Base-by-base conservation (phyloP, 1,284 basidiomycete genomes). In the Wolfiporia cocos region DNA sequence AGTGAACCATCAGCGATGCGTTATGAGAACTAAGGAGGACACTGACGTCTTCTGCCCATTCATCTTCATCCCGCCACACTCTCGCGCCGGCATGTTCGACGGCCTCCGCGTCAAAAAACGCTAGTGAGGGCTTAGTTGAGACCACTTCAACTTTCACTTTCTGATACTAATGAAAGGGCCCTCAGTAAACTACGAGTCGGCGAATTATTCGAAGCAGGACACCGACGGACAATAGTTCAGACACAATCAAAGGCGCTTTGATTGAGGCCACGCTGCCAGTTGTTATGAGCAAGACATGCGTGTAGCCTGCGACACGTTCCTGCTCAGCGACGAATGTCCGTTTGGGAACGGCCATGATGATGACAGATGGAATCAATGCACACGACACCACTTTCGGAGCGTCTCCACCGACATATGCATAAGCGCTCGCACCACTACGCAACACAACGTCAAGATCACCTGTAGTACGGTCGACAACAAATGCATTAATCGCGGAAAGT, bases 241-340 rank as follows among this genome's bases (percentile, higher is more conserved):
- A 65, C 3, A 92, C 88, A 41, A 99, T 97, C 29, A 95, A 70
- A 1, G 93, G 92, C 1, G 86, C 81, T 59, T 98, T 98, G 56
- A 99, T 78, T 40, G 90, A 91, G 0, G 95, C 95, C 1, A 99
- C 95, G 53, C 91, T 95, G 10, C 95, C 94, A 0, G 92, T 91
- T 0, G 86, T 81, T 39, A 95, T 84, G 31, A 99, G 67, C 5
- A 98, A 67, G 29, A 97, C 77, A 58, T 97, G 84, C 0, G 67
- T 71, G 52, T 64, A 61, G 15, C 73, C 71, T 12, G 65, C 58
- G 9, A 20, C 43, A 4, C 53, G 49, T 30, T 59, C 57, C 6
- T 55, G 38, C 29, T 58, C 54, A n/a, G 59, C 55, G 2, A 59
- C 41, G 32, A 59, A 59, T 1, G 24, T 31, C 5, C 30, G 20